Evolutionary conservation across 2,329 filamentous ascomycete species (phyloP).

Genomic region (Diaporthe aspalathi): DNA sequence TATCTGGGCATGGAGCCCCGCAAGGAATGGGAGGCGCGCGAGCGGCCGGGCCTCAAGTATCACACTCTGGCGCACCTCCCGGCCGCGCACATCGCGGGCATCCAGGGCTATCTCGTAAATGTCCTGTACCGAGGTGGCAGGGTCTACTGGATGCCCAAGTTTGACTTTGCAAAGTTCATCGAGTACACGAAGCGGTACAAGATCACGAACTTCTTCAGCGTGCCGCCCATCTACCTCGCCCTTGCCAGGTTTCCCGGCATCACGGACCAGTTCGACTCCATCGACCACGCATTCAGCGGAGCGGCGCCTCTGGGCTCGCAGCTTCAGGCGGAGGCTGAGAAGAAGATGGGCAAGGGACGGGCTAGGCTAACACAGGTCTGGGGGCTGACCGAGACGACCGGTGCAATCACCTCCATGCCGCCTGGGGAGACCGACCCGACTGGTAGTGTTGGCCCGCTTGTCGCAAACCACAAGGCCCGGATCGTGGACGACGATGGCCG

Average conservation of each 20-base stretch:
- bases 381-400: constrained; percentile 68
- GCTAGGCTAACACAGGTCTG: constrained; percentile 64
- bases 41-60: constrained; percentile 45
- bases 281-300: constrained; percentile 61
- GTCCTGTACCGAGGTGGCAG: constrained; percentile 55
- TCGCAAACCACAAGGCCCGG: constrained; percentile 52
- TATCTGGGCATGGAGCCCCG: constrained; percentile 47
- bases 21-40: constrained; percentile 46
- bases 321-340: constrained; percentile 61
- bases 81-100: constrained; percentile 59
- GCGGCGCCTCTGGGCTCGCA: constrained; percentile 68
- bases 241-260: constrained; percentile 68
- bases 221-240: constrained; percentile 70
- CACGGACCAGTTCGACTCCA: constrained; percentile 63
- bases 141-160: constrained; percentile 73
- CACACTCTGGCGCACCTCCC: constrained; percentile 57
- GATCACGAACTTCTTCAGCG: constrained; percentile 67
- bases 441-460: constrained; percentile 58
- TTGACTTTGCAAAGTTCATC: constrained; percentile 67
- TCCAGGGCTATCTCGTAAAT: constrained; percentile 57
- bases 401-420: constrained; percentile 59
- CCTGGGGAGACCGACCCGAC: constrained; percentile 54
- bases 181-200: constrained; percentile 60
- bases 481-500: constrained; percentile 54
- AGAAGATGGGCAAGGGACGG: constrained; percentile 57